phyloP scores from a whole-genome alignment of 306 rosid genomes.

The Vigna reflexopilosa region DNA sequence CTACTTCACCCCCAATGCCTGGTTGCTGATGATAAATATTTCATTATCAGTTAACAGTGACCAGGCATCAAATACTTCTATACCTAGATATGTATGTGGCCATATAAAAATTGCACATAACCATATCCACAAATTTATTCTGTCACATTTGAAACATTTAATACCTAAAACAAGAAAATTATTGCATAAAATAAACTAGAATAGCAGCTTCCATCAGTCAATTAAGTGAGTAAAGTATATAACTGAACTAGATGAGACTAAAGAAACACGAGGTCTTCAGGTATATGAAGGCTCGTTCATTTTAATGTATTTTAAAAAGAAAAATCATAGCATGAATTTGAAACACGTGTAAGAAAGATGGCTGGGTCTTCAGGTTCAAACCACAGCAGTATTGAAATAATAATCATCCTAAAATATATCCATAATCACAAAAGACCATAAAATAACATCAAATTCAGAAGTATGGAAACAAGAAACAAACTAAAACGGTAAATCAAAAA shows the following conservation, averaged over 20 bases:
- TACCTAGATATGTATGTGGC: neutral
- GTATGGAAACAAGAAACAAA: conserved; percentile 14
- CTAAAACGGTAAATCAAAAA: conserved; percentile 16
- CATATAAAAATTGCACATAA: neutral
- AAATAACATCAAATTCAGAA: conserved; percentile 23
- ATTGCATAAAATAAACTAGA: conserved; percentile 16
- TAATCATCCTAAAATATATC: conserved; percentile 16
- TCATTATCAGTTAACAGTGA: conserved; percentile 7
- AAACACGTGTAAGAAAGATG: neutral
- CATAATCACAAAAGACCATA: conserved; percentile 11
- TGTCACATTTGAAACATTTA: neutral
- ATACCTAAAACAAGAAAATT: neutral
- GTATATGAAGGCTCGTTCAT: neutral
- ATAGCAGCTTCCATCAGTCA: conserved; percentile 21
- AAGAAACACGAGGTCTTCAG: neutral
- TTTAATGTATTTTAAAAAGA: conserved; percentile 29
- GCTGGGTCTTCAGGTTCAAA: neutral
- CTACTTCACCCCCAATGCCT: conserved; percentile 97
- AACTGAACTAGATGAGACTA: neutral
- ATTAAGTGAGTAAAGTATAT: neutral
- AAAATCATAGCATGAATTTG: neutral
- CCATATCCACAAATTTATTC: neutral
- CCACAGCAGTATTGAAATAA: conserved; percentile 23
- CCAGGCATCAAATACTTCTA: conserved; percentile 24
- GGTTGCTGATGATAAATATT: conserved; percentile 77